phyloP scores from a whole-genome alignment of 139 green algal genomes.

The Closterium sp. region DNA sequence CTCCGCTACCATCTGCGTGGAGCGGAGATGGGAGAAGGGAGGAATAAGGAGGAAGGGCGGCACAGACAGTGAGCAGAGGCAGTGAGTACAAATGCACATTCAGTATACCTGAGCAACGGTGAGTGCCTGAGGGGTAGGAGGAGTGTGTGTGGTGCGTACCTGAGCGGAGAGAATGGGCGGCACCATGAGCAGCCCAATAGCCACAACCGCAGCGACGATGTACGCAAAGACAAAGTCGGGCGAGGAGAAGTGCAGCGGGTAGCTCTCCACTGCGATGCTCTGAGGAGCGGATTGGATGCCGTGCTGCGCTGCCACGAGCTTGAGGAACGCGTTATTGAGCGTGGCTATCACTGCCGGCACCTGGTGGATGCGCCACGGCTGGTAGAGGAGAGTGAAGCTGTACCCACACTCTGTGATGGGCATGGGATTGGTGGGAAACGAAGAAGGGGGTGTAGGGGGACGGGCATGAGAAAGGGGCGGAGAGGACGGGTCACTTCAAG shows the following conservation, averaged over 20 bases:
- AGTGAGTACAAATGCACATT: too few species aligned
- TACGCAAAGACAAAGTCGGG: conserved; percentile 18
- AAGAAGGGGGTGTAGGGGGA: too few species aligned
- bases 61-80: too few species aligned
- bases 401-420: conserved; percentile 1
- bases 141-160: background rate
- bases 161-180: conserved; percentile 24
- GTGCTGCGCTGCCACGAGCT: background rate
- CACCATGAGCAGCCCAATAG: conserved; percentile 29
- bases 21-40: background rate
- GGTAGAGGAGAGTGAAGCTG: conserved; percentile 43
- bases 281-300: background rate
- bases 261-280: conserved; percentile 1
- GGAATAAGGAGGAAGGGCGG: background rate
- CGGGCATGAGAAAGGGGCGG: too few species aligned
- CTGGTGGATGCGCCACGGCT: conserved; percentile 50
- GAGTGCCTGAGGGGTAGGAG: background rate
- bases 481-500: too few species aligned
- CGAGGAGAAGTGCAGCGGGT: conserved; percentile 16
- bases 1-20: conserved; percentile 21
- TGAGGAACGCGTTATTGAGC: conserved; percentile 38
- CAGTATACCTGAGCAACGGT: too few species aligned
- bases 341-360: conserved; percentile 15
- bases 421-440: too few species aligned
- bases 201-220: conserved; percentile 32